These are phyloP conservation scores for Nicotiana obtusifolia DNA, from an alignment of 257 asterid genomes.

Conservation along the genomic window DNA sequence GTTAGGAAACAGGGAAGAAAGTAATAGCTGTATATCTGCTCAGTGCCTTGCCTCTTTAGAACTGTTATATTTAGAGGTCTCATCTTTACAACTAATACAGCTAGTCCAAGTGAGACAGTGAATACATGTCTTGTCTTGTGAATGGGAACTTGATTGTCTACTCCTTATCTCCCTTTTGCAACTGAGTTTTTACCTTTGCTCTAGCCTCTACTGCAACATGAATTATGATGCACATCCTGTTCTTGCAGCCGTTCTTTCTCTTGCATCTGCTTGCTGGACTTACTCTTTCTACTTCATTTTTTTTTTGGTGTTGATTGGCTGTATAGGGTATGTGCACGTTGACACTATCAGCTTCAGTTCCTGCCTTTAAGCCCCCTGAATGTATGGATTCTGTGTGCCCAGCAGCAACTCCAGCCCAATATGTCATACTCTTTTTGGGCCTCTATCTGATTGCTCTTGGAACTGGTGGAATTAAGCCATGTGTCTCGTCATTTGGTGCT, in stretches of 20 bases:
- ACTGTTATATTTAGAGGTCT: background rate
- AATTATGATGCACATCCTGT: background rate
- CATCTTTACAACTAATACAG: background rate
- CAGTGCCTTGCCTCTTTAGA: background rate
- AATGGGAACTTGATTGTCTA: background rate
- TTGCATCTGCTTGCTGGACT: background rate
- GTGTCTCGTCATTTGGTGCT: constrained; percentile 95
- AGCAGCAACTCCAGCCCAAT: constrained; percentile 65
- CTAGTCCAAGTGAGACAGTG: background rate
- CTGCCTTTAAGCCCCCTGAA: constrained; percentile 67
- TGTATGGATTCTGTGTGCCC: constrained; percentile 80
- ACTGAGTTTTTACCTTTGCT: background rate
- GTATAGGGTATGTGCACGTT: constrained; percentile 87
- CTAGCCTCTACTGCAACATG: background rate
- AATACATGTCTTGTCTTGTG: background rate
- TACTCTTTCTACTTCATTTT: background rate
- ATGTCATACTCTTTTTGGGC: constrained; percentile 66
- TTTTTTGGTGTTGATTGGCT: background rate
- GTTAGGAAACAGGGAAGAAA: background rate
- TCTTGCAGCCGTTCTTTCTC: background rate
- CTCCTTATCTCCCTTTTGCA: constrained; percentile 2
- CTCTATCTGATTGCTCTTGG: constrained; percentile 89
- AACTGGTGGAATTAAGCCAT: constrained; percentile 95
- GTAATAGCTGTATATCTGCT: background rate
- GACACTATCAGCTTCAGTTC: constrained; percentile 76